Base-by-base conservation (phyloP, 2,329 filamentous ascomycete species). In the Neofusicoccum umdonicola region DNA sequence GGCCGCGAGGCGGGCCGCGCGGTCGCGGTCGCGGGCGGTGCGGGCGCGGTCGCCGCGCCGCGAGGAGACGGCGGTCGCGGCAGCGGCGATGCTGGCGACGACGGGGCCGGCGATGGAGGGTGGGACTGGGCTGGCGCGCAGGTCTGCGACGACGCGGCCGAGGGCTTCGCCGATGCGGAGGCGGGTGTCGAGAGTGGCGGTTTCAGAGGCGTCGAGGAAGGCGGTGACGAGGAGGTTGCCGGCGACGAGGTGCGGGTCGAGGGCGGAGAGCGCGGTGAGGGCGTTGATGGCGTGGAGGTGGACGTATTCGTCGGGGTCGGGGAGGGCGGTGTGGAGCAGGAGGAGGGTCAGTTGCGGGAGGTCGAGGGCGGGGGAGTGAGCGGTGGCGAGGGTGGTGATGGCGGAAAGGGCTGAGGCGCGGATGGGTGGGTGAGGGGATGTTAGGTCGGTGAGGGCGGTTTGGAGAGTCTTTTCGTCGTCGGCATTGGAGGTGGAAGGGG, bases 221-320 rank as follows among this genome's bases (percentile, higher is more conserved):
- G 86, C 83, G 27, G 91, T 88, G 0, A 89, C 77, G 0, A 92
- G 77, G 69, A 91, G 88, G 22, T 80, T 82, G 1, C 41, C 41
- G 3, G 85, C 78, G 0, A 88, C 87, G 0, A 88, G 84, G 47
- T 82, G 84, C 0, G 89, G 87, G 58, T 91, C 88, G 64, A 80
- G 82, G 67, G 82, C 77, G 0, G 88, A 84, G 11, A 93, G 76
- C 27, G 86, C 83, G 0, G 85, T 84, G 65, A 91, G 86, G 1
- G 88, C 82, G 67, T 86, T 87, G 66, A 92, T 85, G 15, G 87
- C 85, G n/a, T 86, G 83, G 2, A 89, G 79, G 69, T 90, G 89
- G 66, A 92, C 87, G 71, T 89, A 93, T 64, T 90, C 88, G 64
- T 92, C 90, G 5, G 83, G 79, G 56, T 90, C 88, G 66, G 84